Conservation (phyloP, 1,284 basidiomycete species). For the Sphaerobolus stellatus region DNA sequence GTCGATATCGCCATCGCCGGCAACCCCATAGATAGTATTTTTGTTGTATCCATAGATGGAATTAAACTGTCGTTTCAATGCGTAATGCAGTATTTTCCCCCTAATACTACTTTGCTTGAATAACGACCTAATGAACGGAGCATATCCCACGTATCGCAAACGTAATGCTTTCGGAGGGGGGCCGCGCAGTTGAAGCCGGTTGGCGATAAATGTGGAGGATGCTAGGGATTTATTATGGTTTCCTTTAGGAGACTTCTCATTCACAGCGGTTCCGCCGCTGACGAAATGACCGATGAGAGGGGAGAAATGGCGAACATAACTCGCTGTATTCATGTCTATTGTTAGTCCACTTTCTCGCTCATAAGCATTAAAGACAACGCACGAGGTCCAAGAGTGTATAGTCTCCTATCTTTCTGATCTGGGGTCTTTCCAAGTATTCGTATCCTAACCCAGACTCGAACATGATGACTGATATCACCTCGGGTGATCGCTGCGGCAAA, state of each 20-base stretch:
- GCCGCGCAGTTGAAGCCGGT: constrained; percentile 45
- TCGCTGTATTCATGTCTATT: constrained; percentile 19
- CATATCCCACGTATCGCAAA: constrained; percentile 48
- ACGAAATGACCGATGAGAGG: constrained; percentile 31
- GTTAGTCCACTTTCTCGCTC: background rate
- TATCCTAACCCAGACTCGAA: constrained; percentile 30
- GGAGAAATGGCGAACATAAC: constrained; percentile 35
- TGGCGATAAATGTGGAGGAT: constrained; percentile 43
- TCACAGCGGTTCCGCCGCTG: constrained; percentile 16
- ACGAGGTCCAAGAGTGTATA: constrained; percentile 44
- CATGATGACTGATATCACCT: constrained; percentile 26
- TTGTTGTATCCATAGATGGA: constrained; percentile 44
- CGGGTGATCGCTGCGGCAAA: constrained; percentile 23
- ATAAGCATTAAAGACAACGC: constrained; percentile 13
- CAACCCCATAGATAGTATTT: constrained; percentile 38
- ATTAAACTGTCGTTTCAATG: constrained; percentile 44
- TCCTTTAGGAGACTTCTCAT: constrained; percentile 9
- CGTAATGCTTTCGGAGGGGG: constrained; percentile 45
- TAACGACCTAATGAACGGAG: constrained; percentile 43
- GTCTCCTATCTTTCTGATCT: constrained; percentile 34
- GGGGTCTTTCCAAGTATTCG: constrained; percentile 37
- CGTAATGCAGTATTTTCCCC: constrained; percentile 39
- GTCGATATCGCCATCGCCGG: constrained; percentile 17
- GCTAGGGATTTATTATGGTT: constrained; percentile 6
- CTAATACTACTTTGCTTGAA: constrained; percentile 39